These are phyloP conservation scores for Ceratocystis albifundus DNA, from an alignment of 2,329 filamentous ascomycete genomes.

Conservation along the genomic window DNA sequence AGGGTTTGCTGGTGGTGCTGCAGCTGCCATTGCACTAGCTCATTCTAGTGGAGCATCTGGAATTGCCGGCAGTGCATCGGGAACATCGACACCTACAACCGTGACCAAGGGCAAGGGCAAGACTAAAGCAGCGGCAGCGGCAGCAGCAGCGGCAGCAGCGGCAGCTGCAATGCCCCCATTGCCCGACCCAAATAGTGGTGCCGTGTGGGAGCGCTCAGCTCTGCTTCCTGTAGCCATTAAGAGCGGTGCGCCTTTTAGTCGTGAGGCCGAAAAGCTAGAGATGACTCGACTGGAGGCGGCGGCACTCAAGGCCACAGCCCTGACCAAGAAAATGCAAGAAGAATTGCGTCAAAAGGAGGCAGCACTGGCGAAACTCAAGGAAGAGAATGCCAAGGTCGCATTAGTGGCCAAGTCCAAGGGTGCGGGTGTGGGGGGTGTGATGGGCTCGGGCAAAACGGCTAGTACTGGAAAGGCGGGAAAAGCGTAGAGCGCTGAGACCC, in stretches of 20 bases:
- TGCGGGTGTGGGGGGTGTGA: slow-evolving; percentile 19
- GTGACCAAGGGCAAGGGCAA: slow-evolving; percentile 45
- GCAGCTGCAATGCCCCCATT: slow-evolving; percentile 31
- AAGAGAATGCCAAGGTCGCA: slow-evolving; percentile 41
- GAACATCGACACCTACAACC: not conserved
- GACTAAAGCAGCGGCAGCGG: slow-evolving; percentile 11
- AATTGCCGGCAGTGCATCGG: slow-evolving; percentile 24
- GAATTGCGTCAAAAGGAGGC: slow-evolving; percentile 55
- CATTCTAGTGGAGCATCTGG: slow-evolving; percentile 16
- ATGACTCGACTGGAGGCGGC: slow-evolving; percentile 52
- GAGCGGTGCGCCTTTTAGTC: slow-evolving; percentile 60
- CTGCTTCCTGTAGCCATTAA: slow-evolving; percentile 59
- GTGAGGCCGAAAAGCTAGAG: slow-evolving; percentile 55
- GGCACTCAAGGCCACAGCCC: slow-evolving; percentile 49
- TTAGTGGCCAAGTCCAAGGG: slow-evolving; percentile 27
- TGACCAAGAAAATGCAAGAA: slow-evolving; percentile 47
- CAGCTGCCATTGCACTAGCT: slow-evolving; percentile 10
- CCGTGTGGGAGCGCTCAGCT: slow-evolving; percentile 55
- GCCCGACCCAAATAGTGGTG: slow-evolving; percentile 34
- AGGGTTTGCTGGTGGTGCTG: slow-evolving; percentile 30
- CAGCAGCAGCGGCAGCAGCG: slow-evolving; percentile 26
- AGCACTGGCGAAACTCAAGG: slow-evolving; percentile 49
- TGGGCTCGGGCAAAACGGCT: not conserved
- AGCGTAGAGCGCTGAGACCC: slow-evolving; percentile 17
- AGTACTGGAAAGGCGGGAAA: slow-evolving; percentile 7